Conservation (phyloP, 2,329 filamentous ascomycete species). For the Elsinoe necatrix region DNA sequence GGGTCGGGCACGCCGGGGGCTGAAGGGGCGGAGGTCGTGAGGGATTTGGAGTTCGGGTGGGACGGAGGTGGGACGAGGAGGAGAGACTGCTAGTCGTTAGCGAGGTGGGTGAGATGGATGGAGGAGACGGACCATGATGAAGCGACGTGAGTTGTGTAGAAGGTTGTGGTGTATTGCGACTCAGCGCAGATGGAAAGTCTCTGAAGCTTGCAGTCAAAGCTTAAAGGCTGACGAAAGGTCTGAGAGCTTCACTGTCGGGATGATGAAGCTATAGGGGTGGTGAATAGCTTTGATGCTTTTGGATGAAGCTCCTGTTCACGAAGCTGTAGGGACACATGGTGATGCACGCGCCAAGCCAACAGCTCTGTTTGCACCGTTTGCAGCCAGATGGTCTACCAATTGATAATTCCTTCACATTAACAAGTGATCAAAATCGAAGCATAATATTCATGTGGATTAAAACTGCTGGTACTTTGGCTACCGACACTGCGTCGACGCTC, state of each 20-base stretch:
- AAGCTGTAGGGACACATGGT: conserved; percentile 15
- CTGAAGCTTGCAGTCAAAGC: background rate
- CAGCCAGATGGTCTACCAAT: background rate
- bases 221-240: background rate
- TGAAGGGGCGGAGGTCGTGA: conserved; percentile 71
- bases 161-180: conserved; percentile 12
- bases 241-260: background rate
- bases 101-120: background rate
- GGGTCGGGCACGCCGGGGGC: conserved; percentile 91
- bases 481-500: background rate
- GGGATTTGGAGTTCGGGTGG: conserved; percentile 49
- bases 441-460: conserved; percentile 11
- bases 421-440: background rate
- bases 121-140: conserved; percentile 16
- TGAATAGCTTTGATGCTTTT: background rate
- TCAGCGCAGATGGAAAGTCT: background rate
- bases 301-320: background rate
- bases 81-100: conserved; percentile 43
- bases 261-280: background rate
- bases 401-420: background rate
- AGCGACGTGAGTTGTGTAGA: background rate
- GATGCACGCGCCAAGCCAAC: conserved; percentile 15
- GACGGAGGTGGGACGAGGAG: conserved; percentile 69
- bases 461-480: conserved; percentile 8
- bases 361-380: conserved; percentile 15